Conservation (phyloP, 1,284 basidiomycete genomes). For the Cystobasidiaceae sp. region DNA sequence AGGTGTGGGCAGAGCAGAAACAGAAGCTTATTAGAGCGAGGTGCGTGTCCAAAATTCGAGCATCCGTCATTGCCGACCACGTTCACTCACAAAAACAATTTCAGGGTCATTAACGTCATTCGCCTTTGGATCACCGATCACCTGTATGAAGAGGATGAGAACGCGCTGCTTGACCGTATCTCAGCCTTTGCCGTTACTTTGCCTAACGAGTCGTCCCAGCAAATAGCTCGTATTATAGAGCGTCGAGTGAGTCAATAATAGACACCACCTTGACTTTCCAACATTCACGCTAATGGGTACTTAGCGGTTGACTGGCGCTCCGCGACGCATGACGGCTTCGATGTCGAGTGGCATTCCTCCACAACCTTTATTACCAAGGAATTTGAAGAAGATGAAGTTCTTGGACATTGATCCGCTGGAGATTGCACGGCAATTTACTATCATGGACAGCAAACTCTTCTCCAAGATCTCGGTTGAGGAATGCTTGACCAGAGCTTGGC, state of each 20-base stretch:
- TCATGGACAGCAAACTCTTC: constrained; percentile 85
- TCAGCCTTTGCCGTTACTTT: constrained; percentile 45
- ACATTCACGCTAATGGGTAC: neutral
- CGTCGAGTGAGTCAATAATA: constrained; percentile 38
- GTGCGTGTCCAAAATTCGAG: constrained; percentile 57
- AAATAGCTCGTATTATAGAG: constrained; percentile 47
- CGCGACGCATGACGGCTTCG: constrained; percentile 23
- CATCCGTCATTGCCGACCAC: constrained; percentile 73
- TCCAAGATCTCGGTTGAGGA: constrained; percentile 85
- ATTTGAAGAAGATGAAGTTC: constrained; percentile 69
- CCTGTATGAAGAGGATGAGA: constrained; percentile 47
- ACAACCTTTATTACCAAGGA: constrained; percentile 66
- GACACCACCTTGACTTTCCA: neutral
- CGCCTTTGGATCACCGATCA: constrained; percentile 50
- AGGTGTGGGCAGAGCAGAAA: constrained; percentile 82
- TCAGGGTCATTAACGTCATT: constrained; percentile 48
- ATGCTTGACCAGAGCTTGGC: constrained; percentile 60
- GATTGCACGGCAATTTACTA: constrained; percentile 86
- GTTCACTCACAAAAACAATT: constrained; percentile 43
- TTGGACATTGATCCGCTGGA: constrained; percentile 87
- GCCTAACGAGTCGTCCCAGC: constrained; percentile 43
- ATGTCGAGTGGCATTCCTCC: constrained; percentile 53
- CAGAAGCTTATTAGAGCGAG: constrained; percentile 81
- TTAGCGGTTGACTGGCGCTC: constrained; percentile 12
- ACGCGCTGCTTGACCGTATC: constrained; percentile 43